phyloP scores from a whole-genome alignment of 2,329 filamentous ascomycete genomes.

The Rhinocladiella similis region DNA sequence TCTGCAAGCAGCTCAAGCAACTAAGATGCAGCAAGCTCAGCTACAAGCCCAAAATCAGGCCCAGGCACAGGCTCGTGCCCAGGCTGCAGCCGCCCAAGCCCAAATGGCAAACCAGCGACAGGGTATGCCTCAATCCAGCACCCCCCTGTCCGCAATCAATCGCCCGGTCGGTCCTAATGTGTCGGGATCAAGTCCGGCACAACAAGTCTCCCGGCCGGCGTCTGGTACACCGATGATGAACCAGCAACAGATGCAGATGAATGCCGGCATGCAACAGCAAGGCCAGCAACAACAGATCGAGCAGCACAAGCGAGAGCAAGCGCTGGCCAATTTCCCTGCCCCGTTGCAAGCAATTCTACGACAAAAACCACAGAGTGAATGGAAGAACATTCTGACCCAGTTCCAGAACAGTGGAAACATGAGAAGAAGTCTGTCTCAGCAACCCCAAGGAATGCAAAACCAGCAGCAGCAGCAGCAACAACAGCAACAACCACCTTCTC shows the following conservation, averaged over 20 bases:
- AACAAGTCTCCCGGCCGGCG: conserved; percentile 16
- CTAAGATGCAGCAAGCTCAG: conserved; percentile 38
- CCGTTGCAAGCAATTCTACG: conserved; percentile 24
- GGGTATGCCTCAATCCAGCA: conserved; percentile 44
- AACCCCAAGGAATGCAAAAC: conserved; percentile 18
- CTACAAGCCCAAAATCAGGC: conserved; percentile 41
- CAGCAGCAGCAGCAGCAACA: conserved; percentile 6
- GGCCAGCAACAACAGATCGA: conserved; percentile 24
- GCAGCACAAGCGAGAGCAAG: conserved; percentile 25
- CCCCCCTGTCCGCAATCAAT: conserved; percentile 41
- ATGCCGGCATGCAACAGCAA: conserved; percentile 11
- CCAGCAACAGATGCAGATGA: conserved; percentile 23
- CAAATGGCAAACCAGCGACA: conserved; percentile 42
- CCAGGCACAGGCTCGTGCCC: conserved; percentile 46
- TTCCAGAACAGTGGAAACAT: conserved; percentile 26
- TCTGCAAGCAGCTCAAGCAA: conserved; percentile 39
- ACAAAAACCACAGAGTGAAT: conserved; percentile 24
- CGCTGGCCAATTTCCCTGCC: conserved; percentile 23
- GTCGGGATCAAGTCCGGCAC: conserved; percentile 19
- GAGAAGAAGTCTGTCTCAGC: conserved; percentile 30
- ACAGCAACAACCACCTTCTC: conserved; percentile 7
- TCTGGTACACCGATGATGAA: conserved; percentile 27
- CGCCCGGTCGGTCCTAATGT: conserved; percentile 39
- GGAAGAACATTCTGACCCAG: conserved; percentile 24
- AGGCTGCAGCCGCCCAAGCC: conserved; percentile 37